phyloP scores from a whole-genome alignment of 2,329 filamentous ascomycete species.

The Aplosporella prunicola region DNA sequence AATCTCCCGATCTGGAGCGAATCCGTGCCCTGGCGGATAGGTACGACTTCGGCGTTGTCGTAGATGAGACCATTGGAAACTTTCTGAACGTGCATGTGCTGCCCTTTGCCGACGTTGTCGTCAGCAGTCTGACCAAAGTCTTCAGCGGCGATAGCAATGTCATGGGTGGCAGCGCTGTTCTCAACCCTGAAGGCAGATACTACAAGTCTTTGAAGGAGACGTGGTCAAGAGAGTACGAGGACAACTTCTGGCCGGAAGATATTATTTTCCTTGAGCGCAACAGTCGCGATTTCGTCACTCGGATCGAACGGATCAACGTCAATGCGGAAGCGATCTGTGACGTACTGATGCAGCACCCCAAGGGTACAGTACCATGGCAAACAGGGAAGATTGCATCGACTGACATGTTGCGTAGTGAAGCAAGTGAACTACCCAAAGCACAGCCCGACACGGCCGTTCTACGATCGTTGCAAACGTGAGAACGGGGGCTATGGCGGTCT shows the following conservation, averaged over 20 bases:
- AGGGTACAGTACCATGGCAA: slow-evolving; percentile 34
- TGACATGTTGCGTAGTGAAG: slow-evolving; percentile 48
- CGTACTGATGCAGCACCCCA: slow-evolving; percentile 51
- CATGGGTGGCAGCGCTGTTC: slow-evolving; percentile 70
- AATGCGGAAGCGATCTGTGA: slow-evolving; percentile 79
- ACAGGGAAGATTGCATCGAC: slow-evolving; percentile 1
- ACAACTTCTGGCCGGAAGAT: slow-evolving; percentile 92
- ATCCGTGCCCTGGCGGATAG: slow-evolving; percentile 70
- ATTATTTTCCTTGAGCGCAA: slow-evolving; percentile 92
- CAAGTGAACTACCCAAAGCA: slow-evolving; percentile 80
- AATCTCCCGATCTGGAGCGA: slow-evolving; percentile 72
- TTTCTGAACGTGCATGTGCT: slow-evolving; percentile 94
- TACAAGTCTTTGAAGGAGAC: slow-evolving; percentile 60
- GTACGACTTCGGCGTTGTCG: slow-evolving; percentile 80
- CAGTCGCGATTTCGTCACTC: slow-evolving; percentile 77
- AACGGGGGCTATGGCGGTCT: slow-evolving; percentile 83
- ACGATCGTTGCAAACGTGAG: slow-evolving; percentile 66
- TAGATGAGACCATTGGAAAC: slow-evolving; percentile 95
- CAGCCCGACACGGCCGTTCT: slow-evolving; percentile 58
- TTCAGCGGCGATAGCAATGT: slow-evolving; percentile 98
- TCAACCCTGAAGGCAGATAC: slow-evolving; percentile 59
- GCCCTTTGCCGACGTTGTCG: slow-evolving; percentile 79
- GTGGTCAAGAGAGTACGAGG: slow-evolving; percentile 63
- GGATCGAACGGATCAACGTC: slow-evolving; percentile 73
- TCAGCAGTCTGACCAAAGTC: slow-evolving; percentile 91